Conservation (phyloP, 1,139 yeast genomes). For the Blastobotrys serpentis region DNA sequence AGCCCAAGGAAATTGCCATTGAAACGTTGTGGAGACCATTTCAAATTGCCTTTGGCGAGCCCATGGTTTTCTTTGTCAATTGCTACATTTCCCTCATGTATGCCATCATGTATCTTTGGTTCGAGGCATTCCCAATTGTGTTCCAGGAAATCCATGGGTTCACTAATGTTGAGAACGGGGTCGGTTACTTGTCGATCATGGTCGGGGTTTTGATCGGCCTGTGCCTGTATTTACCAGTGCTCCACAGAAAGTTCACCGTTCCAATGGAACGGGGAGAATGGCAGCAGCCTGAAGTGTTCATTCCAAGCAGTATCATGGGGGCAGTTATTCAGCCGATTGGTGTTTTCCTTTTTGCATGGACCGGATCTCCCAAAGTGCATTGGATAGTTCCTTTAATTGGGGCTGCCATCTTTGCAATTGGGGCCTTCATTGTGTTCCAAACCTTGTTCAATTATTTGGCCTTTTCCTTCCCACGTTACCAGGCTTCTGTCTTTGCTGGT, state of each 20-base stretch:
- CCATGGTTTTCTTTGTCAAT: slow-evolving; percentile 30
- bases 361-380: slow-evolving; percentile 56
- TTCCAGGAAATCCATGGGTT: slow-evolving; percentile 47
- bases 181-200: slow-evolving; percentile 45
- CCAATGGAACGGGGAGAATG: slow-evolving; percentile 32
- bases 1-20: slow-evolving; percentile 13
- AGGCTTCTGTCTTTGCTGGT: slow-evolving; percentile 59
- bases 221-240: slow-evolving; percentile 16
- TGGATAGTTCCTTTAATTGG: slow-evolving; percentile 80
- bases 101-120: slow-evolving; percentile 54
- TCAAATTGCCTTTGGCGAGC: slow-evolving; percentile 16
- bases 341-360: slow-evolving; percentile 53
- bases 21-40: slow-evolving; percentile 18
- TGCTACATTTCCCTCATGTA: slow-evolving; percentile 54
- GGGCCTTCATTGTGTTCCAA: slow-evolving; percentile 70
- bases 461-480: slow-evolving; percentile 66
- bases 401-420: slow-evolving; percentile 73
- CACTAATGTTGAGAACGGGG: slow-evolving; percentile 49
- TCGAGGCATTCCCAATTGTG: slow-evolving; percentile 60
- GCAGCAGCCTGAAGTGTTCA: slow-evolving; percentile 38
- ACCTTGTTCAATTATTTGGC: slow-evolving; percentile 69
- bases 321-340: slow-evolving; percentile 55
- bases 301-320: slow-evolving; percentile 43
- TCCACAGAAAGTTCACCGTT: slow-evolving; percentile 15
- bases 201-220: slow-evolving; percentile 43